A percentile compares a stretch with the other conserved stretches of the same genome.
Evolutionary conservation across 208 protist genomes (phyloP).

Genomic region (Leishmania tropica): DNA sequence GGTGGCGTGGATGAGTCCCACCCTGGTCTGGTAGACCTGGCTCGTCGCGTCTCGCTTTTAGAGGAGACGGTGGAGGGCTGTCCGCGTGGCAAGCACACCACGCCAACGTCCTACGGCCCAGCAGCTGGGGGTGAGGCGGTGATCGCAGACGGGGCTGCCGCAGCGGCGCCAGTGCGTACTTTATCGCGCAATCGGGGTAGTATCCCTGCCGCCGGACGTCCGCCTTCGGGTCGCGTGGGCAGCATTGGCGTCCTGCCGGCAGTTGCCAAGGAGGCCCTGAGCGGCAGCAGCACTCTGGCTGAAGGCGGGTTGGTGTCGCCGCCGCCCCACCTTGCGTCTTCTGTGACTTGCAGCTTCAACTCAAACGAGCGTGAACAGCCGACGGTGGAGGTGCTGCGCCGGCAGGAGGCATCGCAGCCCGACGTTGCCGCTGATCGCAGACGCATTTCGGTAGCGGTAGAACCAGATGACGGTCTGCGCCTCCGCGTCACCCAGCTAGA

Average conservation of each 20-base stretch:
- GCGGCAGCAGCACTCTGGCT: constrained; percentile 1
- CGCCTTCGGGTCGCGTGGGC: constrained; percentile 27
- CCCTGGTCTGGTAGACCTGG: constrained; percentile 45
- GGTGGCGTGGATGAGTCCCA: constrained; percentile 4
- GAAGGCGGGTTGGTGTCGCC: not conserved
- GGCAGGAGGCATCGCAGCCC: constrained; percentile 33
- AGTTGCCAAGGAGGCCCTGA: constrained; percentile 9
- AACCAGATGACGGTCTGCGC: constrained; percentile 55
- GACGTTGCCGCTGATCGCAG: constrained; percentile 2
- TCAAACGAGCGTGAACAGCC: constrained; percentile 37
- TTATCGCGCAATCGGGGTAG: constrained; percentile 1
- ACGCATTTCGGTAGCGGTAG: constrained; percentile 45
- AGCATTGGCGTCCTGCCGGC: constrained; percentile 15
- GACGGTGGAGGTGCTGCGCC: constrained; percentile 42
- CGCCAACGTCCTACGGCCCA: not conserved
- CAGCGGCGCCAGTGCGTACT: constrained; percentile 1
- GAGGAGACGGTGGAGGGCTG: constrained; percentile 54
- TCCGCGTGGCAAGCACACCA: not conserved
- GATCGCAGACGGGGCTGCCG: constrained; percentile 10
- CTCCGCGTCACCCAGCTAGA: constrained; percentile 75
- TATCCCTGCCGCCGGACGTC: constrained; percentile 1
- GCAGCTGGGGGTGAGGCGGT: constrained; percentile 12
- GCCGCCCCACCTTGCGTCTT: constrained; percentile 1
- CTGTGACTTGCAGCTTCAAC: not conserved
- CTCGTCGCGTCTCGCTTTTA: constrained; percentile 44